These are phyloP conservation scores for Mycena olivaceomarginata DNA, from an alignment of 768 basidiomycete genomes.

Conservation along the genomic window DNA sequence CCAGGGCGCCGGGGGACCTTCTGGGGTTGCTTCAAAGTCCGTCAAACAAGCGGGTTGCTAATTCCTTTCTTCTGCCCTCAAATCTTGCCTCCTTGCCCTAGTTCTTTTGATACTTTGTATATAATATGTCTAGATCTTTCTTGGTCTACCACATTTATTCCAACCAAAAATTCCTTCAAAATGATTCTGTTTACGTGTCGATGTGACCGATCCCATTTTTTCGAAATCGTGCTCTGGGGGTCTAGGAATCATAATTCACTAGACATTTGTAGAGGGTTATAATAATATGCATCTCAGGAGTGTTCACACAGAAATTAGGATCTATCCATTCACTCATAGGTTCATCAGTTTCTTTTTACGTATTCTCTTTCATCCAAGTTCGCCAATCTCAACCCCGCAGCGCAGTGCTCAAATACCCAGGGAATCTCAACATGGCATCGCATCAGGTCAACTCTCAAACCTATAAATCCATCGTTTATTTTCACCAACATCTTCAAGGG, in stretches of 20 bases:
- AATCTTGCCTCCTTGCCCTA: background rate
- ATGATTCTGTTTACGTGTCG: background rate
- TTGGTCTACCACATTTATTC: background rate
- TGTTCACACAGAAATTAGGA: background rate
- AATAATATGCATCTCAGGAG: background rate
- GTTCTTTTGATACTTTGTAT: too few relatives aligned
- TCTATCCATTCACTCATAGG: background rate
- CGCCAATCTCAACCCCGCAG: too few relatives aligned
- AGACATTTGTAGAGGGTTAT: background rate
- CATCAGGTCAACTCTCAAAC: too few relatives aligned
- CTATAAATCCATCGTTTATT: too few relatives aligned
- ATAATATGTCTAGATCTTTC: too few relatives aligned
- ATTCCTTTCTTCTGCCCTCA: background rate
- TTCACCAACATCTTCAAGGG: too few relatives aligned
- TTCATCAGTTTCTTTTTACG: too few relatives aligned
- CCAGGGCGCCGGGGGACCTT: background rate
- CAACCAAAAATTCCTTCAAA: background rate
- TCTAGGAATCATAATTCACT: background rate
- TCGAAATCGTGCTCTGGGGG: background rate
- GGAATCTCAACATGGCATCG: too few relatives aligned
- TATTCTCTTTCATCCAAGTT: too few relatives aligned
- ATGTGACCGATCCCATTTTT: background rate
- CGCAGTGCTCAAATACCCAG: too few relatives aligned
- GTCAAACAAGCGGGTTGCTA: background rate
- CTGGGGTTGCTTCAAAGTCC: slow-evolving; percentile 8